Evolutionary conservation across 257 asterid genomes (phyloP).

Genomic region (Nicotiana noctiflora): DNA sequence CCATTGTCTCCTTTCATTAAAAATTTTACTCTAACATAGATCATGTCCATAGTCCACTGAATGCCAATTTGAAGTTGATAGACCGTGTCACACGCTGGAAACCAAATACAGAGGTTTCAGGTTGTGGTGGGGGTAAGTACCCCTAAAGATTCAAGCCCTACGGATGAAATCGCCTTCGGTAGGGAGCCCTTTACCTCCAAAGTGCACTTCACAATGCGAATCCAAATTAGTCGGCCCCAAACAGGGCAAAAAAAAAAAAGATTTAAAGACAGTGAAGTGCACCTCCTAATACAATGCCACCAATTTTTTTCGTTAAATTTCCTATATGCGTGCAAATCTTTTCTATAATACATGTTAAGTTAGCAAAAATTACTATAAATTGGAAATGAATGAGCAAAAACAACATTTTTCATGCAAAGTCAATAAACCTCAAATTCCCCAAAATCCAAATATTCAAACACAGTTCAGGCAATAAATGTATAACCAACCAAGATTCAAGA

Average conservation of each 20-base stretch:
- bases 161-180: too few species aligned
- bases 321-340: background rate
- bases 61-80: slow-evolving; percentile 19
- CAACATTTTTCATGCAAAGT: background rate
- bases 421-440: background rate
- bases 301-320: background rate
- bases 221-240: too few species aligned
- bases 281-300: background rate
- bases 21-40: slow-evolving; percentile 69
- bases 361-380: background rate
- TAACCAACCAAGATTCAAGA: slow-evolving; percentile 12
- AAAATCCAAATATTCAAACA: background rate
- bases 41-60: slow-evolving; percentile 35
- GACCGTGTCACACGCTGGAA: slow-evolving; percentile 19
- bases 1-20: background rate
- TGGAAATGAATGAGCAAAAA: background rate
- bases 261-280: background rate
- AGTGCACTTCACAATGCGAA: too few species aligned
- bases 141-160: too few species aligned
- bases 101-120: background rate
- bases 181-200: too few species aligned
- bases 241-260: too few species aligned
- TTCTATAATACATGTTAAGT: background rate
- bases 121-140: too few species aligned
- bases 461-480: background rate